Conservation (phyloP, 352 stramenopile species). For the Globisporangium acanthophoron region DNA sequence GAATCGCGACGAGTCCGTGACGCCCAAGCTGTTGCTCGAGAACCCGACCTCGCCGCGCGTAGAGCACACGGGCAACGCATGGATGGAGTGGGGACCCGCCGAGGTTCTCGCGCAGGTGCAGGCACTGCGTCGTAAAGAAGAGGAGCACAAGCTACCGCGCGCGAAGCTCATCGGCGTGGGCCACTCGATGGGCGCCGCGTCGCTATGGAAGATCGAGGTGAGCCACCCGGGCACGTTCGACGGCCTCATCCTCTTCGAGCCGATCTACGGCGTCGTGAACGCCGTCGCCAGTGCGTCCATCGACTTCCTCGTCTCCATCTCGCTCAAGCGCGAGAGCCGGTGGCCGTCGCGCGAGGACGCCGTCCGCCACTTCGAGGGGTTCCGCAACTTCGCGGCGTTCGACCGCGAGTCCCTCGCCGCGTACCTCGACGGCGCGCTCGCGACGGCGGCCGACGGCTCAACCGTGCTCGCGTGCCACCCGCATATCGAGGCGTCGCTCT, state of each 20-base stretch:
- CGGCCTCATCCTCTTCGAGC: conserved; percentile 36
- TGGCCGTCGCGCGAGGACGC: conserved; percentile 26
- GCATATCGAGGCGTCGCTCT: conserved; percentile 32
- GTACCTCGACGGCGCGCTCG: conserved; percentile 25
- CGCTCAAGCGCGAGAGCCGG: conserved; percentile 19
- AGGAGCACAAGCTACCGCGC: background rate
- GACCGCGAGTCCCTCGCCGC: conserved; percentile 26
- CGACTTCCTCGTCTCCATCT: conserved; percentile 26
- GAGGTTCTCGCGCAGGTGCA: conserved; percentile 8
- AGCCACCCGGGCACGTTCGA: conserved; percentile 31
- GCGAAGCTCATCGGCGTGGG: conserved; percentile 40
- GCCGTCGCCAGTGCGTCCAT: conserved; percentile 9
- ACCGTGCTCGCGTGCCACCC: conserved; percentile 30
- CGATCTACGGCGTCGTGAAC: conserved; percentile 21
- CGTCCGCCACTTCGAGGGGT: conserved; percentile 15
- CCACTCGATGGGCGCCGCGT: conserved; percentile 34
- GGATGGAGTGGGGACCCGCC: conserved; percentile 1
- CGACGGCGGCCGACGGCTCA: conserved; percentile 2
- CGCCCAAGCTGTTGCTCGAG: conserved; percentile 8
- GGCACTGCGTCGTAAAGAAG: conserved; percentile 1
- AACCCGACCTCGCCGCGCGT: conserved; percentile 17
- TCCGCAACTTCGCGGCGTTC: conserved; percentile 30
- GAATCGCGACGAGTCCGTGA: conserved; percentile 25
- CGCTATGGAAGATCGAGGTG: conserved; percentile 31
- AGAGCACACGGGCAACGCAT: conserved; percentile 31